Evolutionary conservation across 2,329 filamentous ascomycete species (phyloP).

Genomic region (Ophiostoma himal-ulmi): DNA sequence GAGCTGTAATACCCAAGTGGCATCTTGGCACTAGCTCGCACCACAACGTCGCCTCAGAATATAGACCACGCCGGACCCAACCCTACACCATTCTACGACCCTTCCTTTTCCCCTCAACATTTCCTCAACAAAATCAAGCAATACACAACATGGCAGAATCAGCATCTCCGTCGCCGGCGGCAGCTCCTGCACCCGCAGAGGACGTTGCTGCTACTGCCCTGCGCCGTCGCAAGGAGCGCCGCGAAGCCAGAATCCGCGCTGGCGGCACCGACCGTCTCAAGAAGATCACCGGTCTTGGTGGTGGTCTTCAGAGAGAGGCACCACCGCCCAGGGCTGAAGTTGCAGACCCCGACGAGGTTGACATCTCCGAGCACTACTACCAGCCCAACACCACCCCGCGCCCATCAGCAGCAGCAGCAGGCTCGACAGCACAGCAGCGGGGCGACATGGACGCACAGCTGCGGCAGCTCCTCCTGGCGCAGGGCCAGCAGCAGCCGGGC

Average conservation of each 20-base stretch:
- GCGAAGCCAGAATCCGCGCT: conserved; percentile 71
- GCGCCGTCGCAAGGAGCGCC: conserved; percentile 69
- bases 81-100: neutral
- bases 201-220: conserved; percentile 55
- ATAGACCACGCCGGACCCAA: neutral
- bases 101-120: neutral
- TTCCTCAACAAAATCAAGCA: neutral
- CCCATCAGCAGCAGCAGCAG: conserved; percentile 29
- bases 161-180: conserved; percentile 28
- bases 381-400: conserved; percentile 43
- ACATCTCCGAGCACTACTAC: conserved; percentile 72
- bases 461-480: conserved; percentile 54
- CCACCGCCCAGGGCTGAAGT: conserved; percentile 32
- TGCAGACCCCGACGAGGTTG: conserved; percentile 67
- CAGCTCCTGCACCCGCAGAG: conserved; percentile 29
- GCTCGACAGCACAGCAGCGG: conserved; percentile 29
- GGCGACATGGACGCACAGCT: conserved; percentile 51
- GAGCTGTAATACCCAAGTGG: neutral
- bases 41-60: neutral
- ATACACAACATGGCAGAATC: conserved; percentile 38
- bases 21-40: conserved; percentile 3
- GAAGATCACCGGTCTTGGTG: conserved; percentile 67
- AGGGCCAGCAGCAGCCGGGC: conserved; percentile 27
- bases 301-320: conserved; percentile 41
- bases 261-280: conserved; percentile 65